These are phyloP conservation scores for Eucommia ulmoides DNA, from an alignment of 257 asterid genomes.

Conservation along the genomic window DNA sequence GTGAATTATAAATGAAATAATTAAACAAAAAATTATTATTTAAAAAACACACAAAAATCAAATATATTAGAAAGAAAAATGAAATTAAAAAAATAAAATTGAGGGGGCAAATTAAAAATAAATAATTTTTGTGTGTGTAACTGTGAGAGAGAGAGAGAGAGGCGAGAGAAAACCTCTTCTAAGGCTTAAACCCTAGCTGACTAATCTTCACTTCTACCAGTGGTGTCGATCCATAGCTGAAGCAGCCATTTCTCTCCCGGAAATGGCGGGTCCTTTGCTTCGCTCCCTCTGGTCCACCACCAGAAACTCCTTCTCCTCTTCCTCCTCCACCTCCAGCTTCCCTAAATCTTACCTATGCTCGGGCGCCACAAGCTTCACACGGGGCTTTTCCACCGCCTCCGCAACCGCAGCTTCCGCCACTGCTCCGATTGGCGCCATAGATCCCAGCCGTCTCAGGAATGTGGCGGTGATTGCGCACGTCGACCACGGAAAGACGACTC, in stretches of 20 bases:
- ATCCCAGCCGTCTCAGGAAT: constrained; percentile 61
- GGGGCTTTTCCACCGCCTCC: constrained; percentile 47
- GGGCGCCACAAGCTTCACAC: constrained; percentile 20
- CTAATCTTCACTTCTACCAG: too few relatives aligned
- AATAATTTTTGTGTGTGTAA: too few relatives aligned
- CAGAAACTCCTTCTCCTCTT: constrained; percentile 17
- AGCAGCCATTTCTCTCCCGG: constrained; percentile 6
- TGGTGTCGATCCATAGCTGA: too few relatives aligned
- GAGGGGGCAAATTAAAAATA: too few relatives aligned
- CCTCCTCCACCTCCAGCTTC: constrained; percentile 14
- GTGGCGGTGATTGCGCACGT: constrained; percentile 98
- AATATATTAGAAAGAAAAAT: too few relatives aligned
- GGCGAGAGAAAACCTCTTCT: too few relatives aligned
- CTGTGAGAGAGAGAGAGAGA: too few relatives aligned
- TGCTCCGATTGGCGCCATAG: constrained; percentile 28
- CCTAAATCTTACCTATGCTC: constrained; percentile 20
- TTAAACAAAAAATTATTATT: too few relatives aligned
- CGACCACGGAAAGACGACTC: constrained; percentile 96
- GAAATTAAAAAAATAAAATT: too few relatives aligned
- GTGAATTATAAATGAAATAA: too few relatives aligned
- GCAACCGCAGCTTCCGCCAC: constrained; percentile 25
- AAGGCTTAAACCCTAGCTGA: too few relatives aligned
- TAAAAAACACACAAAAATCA: too few relatives aligned
- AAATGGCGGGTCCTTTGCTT: constrained; percentile 58
- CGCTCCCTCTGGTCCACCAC: constrained; percentile 52